Evolutionary conservation across 1,284 basidiomycete genomes (phyloP), one percentile per base, ranked within the genome.

Genomic region (Taiwanofungus camphoratus): DNA sequence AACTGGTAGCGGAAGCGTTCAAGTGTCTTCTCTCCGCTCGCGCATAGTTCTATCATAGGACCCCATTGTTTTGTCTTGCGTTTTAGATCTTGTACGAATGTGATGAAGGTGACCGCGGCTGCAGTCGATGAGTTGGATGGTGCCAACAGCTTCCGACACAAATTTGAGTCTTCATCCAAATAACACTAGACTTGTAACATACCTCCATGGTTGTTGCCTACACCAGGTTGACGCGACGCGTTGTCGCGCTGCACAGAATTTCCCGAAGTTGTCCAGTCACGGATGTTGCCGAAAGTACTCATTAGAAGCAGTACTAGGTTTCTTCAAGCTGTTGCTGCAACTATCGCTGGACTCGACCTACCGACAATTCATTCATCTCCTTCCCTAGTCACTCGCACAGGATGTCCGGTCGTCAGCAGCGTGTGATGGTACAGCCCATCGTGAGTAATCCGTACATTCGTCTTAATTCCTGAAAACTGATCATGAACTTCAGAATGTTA

Each of bases 341-440:
- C n/a, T n/a, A n/a, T n/a, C n/a, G n/a, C n/a, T n/a, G n/a, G n/a
- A n/a, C n/a, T n/a, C n/a, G n/a, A n/a, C n/a, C 43, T 34, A 12
- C 42, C 41, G 33, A 36, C 43, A 39, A 44, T 52, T 35, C 46
- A 39, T 41, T 7, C 23, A 42, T 19, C 24, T 39, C 42, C 50
- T 34, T 41, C 36, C 52, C 40, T 51, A 42, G 54, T 51, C 52
- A 52, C 48, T 41, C 50, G 47, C 53, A 54, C 70, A 84, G 59
- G 59, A 95, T 95, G 92, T 91, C 88, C 26, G 82, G 82, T 57
- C 85, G 92, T 61, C 92, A 94, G 62, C 87, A 90, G 60, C 81
- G 87, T 66, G 92, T 96, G 77, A 92, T 97, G 90, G 93, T 96
- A 53, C 93, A 96, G 70, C 90, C 90, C 80, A 93, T 93, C 82